phyloP scores from a whole-genome alignment of 2,329 filamentous ascomycete species.

The Elsinoe perseae region DNA sequence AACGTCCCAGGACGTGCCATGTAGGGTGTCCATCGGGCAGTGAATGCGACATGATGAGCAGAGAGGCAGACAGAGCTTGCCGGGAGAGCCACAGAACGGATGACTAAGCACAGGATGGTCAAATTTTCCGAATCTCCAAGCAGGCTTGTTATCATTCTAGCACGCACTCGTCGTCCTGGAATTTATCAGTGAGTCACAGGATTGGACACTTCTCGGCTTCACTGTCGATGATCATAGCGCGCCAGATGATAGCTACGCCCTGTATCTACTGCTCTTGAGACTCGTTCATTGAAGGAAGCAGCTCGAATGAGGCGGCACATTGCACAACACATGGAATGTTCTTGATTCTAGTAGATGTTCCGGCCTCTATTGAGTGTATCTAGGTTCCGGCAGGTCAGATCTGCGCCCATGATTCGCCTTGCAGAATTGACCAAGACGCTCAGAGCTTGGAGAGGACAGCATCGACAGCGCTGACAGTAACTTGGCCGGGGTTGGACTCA shows the following conservation, averaged over 20 bases:
- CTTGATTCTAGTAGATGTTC: not conserved
- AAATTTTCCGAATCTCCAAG: conserved; percentile 3
- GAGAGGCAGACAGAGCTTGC: conserved; percentile 5
- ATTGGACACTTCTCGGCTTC: conserved; percentile 32
- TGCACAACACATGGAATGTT: not conserved
- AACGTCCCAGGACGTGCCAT: conserved; percentile 46
- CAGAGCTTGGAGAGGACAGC: conserved; percentile 43
- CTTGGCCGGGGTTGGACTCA: conserved; percentile 49
- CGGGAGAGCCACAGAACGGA: conserved; percentile 1
- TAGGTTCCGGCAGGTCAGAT: not conserved
- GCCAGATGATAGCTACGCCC: conserved; percentile 39
- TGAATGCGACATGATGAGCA: conserved; percentile 11
- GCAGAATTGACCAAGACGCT: conserved; percentile 2
- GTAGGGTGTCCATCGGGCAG: conserved; percentile 41
- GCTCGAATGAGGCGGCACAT: conserved; percentile 46
- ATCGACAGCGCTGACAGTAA: conserved; percentile 42
- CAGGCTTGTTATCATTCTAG: conserved; percentile 20
- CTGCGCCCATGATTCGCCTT: not conserved
- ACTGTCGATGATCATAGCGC: conserved; percentile 35
- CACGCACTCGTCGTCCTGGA: conserved; percentile 29
- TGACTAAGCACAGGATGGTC: conserved; percentile 14
- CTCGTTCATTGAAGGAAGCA: conserved; percentile 40
- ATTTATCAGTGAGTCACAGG: conserved; percentile 22
- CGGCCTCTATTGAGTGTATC: not conserved
- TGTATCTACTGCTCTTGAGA: conserved; percentile 46